Base-by-base conservation (phyloP, 176 grass and related monocot genomes). In the Raddia guianensis region DNA sequence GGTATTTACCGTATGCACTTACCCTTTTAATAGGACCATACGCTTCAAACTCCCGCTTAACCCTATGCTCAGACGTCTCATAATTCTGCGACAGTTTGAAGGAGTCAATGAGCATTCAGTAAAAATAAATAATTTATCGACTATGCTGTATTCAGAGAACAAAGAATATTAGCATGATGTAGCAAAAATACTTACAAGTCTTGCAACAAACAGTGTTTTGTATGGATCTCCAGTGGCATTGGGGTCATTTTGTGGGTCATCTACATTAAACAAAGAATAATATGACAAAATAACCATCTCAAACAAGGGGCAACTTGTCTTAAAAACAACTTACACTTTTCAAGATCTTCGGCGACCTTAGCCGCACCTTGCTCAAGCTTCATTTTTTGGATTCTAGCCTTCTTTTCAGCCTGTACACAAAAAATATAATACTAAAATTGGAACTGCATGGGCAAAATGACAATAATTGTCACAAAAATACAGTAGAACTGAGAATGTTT, bases 11-110 rank as follows among this genome's bases (percentile, higher is more conserved):
- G 80, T 18, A 58, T 89, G 66, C 78, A 97, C 93, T 89, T 91
- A 97, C 93, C 93, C 90, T 90, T 90, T 97, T 97, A 86, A 97
- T 87, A 84, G 93, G 93, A 45, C 93, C 93, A 90, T 93, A 97
- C 67, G 87, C 85, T 93, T 97, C 93, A 89, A 97, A 97, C 83
- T 97, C 93, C 80, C 90, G 83, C 88, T 90, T 97, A 47, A 97
- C 47, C 71, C 72, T 88, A 45, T 93, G 72, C 68, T 97, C 93
- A 46, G 93, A 74, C 0, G 90, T 91, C 80, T 97, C 93, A 27
- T 93, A 92, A 45, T 84, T 90, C 93, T 96, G 83, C 71, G 87
- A 82, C 37, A 72, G 42, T 33, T 53, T 68, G 53, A 42, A 20
- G 64, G 77, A 70, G 20, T 33, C 18, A 75, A 75, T 79, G 63